phyloP scores from a whole-genome alignment of 257 asterid genomes.

The Dorcoceras hygrometricum region DNA sequence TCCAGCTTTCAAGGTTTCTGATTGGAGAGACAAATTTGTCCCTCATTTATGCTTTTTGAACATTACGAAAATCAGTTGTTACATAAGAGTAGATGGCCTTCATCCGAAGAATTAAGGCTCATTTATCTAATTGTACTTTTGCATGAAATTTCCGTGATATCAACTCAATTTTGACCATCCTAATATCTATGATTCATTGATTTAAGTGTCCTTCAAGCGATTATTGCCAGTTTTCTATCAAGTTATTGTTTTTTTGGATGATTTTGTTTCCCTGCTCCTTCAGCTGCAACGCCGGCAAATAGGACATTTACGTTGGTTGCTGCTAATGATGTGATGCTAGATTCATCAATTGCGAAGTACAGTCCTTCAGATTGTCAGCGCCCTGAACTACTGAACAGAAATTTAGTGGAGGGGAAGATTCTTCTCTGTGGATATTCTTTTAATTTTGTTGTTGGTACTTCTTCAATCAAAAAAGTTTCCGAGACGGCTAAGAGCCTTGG shows the following conservation, averaged over 20 bases:
- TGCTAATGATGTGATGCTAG: constrained; percentile 88
- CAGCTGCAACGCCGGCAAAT: constrained; percentile 91
- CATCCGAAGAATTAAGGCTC: not conserved
- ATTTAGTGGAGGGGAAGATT: constrained; percentile 85
- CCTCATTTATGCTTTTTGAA: not conserved
- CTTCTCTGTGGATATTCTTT: constrained; percentile 97
- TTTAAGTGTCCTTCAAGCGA: not conserved
- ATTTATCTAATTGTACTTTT: not conserved
- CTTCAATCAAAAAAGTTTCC: constrained; percentile 75
- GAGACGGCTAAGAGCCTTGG: constrained; percentile 89
- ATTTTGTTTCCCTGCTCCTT: constrained; percentile 25
- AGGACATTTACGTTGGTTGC: constrained; percentile 82
- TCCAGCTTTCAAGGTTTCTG: not conserved
- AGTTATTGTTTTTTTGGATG: not conserved
- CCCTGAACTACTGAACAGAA: constrained; percentile 85
- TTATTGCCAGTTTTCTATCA: not conserved
- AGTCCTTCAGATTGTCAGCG: constrained; percentile 88
- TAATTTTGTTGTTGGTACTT: constrained; percentile 81
- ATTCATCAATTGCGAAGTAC: constrained; percentile 59
- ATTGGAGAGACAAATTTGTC: not conserved
- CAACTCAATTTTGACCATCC: not conserved
- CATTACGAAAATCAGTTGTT: not conserved
- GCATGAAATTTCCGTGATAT: not conserved
- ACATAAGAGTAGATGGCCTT: not conserved
- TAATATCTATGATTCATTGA: not conserved